Evolutionary conservation across 202 grass and related monocot genomes (phyloP), one percentile per base, ranked within the genome.

Genomic region (Miscanthus sacchariflorus): DNA sequence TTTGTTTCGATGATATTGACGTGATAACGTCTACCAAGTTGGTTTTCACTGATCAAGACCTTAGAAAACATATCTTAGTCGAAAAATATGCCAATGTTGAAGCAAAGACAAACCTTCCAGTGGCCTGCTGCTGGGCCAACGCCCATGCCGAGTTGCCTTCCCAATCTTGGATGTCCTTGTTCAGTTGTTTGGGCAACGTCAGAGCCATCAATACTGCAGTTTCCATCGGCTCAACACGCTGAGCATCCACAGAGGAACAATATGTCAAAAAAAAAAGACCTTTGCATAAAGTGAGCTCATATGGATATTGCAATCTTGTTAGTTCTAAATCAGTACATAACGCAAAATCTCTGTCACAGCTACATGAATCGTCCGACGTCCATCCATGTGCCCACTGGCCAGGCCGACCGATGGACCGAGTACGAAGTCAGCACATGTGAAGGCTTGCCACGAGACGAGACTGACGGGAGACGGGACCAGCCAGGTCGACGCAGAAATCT

Each of bases 401-500:
- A 86, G 42, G 5, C 21, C 68, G 21, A 36, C 72, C 5, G 21
- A 48, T 50, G 73, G 66, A 79, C 45, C 74, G 13, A 59, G 39
- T 10, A 63, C 58, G 14, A 80, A 79, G 80, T 74, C 68, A 56
- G 80, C 80, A 90, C 84, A 84, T 90, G 89, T 54, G 33, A 52
- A 36, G 28, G 45, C 12, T 48, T 48, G 45, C 48, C 48, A 46
- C 72, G 56, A 18, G 14, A 50, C 48, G 13, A 52, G 49, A 52
- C 15, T 17, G 49, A 18, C 49, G 4, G 48, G 61, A 4, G 30
- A 10, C 27, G 61, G 88, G 77, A 85, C 88, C 83, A 85, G 39
- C 39, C 46, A 83, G 69, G 81, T 40, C 35, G 68, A 50, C 49
- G 49, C 25, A 78, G 35, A 83, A 84, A 87, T 80, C 68, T 80